Evolutionary conservation across 768 basidiomycete genomes (phyloP), one percentile per base, ranked within the genome.

Genomic region (Hebeloma cylindrosporum): DNA sequence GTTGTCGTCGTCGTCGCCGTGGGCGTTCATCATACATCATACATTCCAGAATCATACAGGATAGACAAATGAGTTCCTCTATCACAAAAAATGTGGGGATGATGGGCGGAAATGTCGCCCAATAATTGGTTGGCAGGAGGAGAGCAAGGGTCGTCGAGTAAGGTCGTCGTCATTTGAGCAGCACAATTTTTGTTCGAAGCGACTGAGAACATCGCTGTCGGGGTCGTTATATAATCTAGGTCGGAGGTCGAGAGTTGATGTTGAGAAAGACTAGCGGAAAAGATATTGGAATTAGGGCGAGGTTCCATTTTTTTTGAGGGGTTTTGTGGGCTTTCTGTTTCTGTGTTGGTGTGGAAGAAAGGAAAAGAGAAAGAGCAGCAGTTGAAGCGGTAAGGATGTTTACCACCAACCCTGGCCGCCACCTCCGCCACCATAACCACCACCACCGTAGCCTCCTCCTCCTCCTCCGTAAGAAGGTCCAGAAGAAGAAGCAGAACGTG

Each of bases 341-440:
- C 60, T 68, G 56, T 51, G 50, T 41, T 47, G 51, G 37, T 38
- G 26, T 43, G 43, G 36, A 41, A 29, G 25, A 30, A 28, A 40
- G 40, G 34, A 48, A 37, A 50, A 34, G 32, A 43, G 50, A 47
- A 51, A 42, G 40, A 37, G 44, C 37, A 47, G 27, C 34, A 34
- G 36, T 51, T 27, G 41, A 17, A 29, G 16, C 16, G 29, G 38
- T 22, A 17, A 37, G 36, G 11, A 33, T 16, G 49, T 71, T 66
- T 66, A 77, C 74, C 74, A 77, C 74, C 74, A 75, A 41, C 67
- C 63, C 25, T 66, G 69, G 26, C 62, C 61, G 21, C 61, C 62
- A 39, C 64, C 58, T 27, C 56, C 59, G 36, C 62, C 60, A 22
- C 57, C 51, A 36, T 50, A 58, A 7, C 68, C 66, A 36, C 69